Conservation (phyloP, 129 eudicot genomes). For the Tagetes patula region DNA sequence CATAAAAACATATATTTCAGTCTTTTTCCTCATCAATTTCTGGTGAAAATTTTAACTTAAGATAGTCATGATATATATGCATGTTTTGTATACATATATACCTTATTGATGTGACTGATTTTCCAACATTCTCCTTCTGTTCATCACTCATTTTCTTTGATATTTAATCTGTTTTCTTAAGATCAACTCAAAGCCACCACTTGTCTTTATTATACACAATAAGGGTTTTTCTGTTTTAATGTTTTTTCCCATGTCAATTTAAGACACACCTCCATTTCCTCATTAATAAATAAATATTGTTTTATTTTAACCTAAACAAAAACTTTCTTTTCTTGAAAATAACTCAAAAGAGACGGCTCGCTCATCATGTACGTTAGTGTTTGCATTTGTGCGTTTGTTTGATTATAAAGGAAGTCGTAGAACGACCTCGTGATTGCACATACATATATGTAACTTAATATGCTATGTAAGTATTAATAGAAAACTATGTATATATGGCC, state of each 20-base stretch:
- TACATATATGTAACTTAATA: background rate
- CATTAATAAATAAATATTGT: constrained; percentile 17
- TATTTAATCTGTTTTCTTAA: constrained; percentile 30
- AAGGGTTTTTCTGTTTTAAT: constrained; percentile 17
- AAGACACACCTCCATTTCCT: constrained; percentile 25
- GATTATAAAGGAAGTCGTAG: background rate
- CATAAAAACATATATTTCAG: constrained; percentile 34
- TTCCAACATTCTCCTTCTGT: constrained; percentile 46
- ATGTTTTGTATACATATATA: constrained; percentile 7
- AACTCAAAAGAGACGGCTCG: constrained; percentile 11
- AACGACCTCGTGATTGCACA: too few relatives aligned
- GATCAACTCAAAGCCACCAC: constrained; percentile 38
- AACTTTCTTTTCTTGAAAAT: constrained; percentile 15
- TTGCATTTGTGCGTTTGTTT: background rate
- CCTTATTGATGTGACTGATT: constrained; percentile 40
- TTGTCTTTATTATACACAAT: constrained; percentile 24
- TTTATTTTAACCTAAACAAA: constrained; percentile 18
- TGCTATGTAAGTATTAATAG: background rate
- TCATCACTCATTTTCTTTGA: constrained; percentile 38
- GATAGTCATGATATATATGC: constrained; percentile 17
- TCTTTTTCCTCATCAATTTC: constrained; percentile 25
- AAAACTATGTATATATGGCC: too few relatives aligned
- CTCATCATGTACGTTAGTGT: background rate
- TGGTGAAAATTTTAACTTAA: constrained; percentile 27
- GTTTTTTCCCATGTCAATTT: constrained; percentile 20